Evolutionary conservation across 139 green algal genomes (phyloP).

Genomic region (Pycnococcus provasolii): DNA sequence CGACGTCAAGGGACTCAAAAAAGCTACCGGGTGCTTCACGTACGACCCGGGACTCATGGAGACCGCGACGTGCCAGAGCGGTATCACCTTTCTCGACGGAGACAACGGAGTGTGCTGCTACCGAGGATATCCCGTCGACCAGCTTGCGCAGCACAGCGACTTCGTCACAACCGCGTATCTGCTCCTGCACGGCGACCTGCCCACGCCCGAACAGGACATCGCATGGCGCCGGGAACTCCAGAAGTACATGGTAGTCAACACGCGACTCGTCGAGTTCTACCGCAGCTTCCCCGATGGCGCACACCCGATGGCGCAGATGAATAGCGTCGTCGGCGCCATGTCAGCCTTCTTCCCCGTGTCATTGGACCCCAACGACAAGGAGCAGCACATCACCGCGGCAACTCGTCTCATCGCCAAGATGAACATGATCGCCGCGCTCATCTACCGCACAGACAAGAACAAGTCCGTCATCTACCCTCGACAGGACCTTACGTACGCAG

Average conservation of each 20-base stretch:
- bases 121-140: constrained; percentile 50
- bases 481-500: constrained; percentile 45
- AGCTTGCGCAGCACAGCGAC: constrained; percentile 46
- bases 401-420: constrained; percentile 55
- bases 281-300: constrained; percentile 54
- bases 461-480: constrained; percentile 56
- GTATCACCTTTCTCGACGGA: constrained; percentile 65
- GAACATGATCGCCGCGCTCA: constrained; percentile 53
- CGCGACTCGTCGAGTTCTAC: constrained; percentile 46
- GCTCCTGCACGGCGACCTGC: constrained; percentile 56
- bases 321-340: constrained; percentile 49
- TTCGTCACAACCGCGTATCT: constrained; percentile 50
- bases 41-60: constrained; percentile 60
- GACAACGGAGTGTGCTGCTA: constrained; percentile 53
- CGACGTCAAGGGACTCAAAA: too few relatives aligned
- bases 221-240: constrained; percentile 1
- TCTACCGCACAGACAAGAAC: constrained; percentile 46
- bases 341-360: constrained; percentile 45
- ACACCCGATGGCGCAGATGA: constrained; percentile 63
- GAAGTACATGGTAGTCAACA: constrained; percentile 49
- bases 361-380: too few relatives aligned
- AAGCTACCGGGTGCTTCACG: constrained; percentile 35
- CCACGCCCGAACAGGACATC: constrained; percentile 13
- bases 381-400: constrained; percentile 36
- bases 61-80: constrained; percentile 47